Base-by-base conservation (phyloP, 2,329 filamentous ascomycete species). In the Fusarium cicatricum region DNA sequence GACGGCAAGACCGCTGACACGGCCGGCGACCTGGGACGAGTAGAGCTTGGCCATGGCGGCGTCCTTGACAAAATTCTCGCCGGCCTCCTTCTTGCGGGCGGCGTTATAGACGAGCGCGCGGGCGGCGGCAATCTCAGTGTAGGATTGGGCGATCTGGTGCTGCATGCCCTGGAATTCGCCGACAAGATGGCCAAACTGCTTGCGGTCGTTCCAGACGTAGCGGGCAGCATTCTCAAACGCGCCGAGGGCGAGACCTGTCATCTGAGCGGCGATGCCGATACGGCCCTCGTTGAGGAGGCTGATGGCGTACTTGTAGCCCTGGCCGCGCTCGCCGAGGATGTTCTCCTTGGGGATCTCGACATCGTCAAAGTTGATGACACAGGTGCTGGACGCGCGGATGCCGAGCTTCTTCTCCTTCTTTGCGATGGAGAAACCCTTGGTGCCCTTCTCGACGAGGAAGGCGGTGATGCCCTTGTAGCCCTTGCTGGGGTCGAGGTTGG, bases 391-490 rank as follows among this genome's bases (percentile, higher is more conserved):
- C 48, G 95, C 95, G 72, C 86, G 89, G 80, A 99, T 99, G 55
- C 95, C 95, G 42, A 99, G 88, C 83, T 99, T 99, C 89, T 98
- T 98, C 83, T 99, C 95, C 83, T 99, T 99, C 86, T 99, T 99
- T 34, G 95, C 92, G 71, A 99, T 96, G 58, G 86, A 88, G 82
- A 99, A 97, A 29, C 95, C 95, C 50, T 89, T 88, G 43, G 86
- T 90, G 70, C 83, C 89, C 82, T 97, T 97, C 78, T 97, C 93
- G 36, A 98, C 88, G 58, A 99, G 81, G 74, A 99, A 99, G 46
- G 95, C 95, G 2, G 92, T 93, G 76, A 99, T 99, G 54, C 95
- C 95, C 78, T 93, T 94, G 84, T 99, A 97, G 47, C 92, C 94
- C 80, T 94, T 92, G 78, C 86, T 88, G 1, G 90, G 93, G 73